Evolutionary conservation across 768 basidiomycete species (phyloP), one percentile per base, ranked within the genome.

Genomic region (Daedalea quercina): DNA sequence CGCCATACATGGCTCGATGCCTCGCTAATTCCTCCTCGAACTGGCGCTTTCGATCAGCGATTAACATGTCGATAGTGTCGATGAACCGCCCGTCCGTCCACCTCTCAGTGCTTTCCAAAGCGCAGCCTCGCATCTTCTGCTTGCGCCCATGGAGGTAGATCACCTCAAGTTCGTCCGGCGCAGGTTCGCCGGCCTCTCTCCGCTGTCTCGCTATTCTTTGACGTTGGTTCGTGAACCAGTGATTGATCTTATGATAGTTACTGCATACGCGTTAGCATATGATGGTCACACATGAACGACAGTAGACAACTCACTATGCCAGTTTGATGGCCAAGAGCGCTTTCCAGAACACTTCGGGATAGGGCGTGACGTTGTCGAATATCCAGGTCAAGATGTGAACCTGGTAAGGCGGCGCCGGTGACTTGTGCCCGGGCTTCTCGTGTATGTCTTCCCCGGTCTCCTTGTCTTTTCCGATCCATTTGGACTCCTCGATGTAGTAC

Each of bases 191-290:
- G 28, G 4, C 11, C 11, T 31, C 28, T 11, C 11, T 31, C 11
- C 28, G 28, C 11, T 31, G 28, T 31, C 11, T 31, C 6, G 4
- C 11, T 11, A 31, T 11, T 31, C 11, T 31, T 40, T 40, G 37
- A 6, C 46, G 46, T 26, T 47, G 46, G 28, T 47, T 47, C 4
- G 23, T 47, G 28, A 47, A 47, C 46, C 46, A 47, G 46, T 47
- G 23, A 9, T 26, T 28, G 9, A 47, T 26, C 19, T 47, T 19
- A 13, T 7, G 25, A 26, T 25, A 19, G 19, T 26, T 23, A 17
- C 44, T 23, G 31, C 15, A n/a, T 3, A 47, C 3, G 9, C 46
- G 9, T 17, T 8, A 19, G 17, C 24, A 23, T 28, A 12, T 26
- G 44, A 44, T 3, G 9, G 44, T 9, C 42, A 24, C 19, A 7